Base-by-base conservation (phyloP, 306 rosid genomes). In the Sindora glabra region DNA sequence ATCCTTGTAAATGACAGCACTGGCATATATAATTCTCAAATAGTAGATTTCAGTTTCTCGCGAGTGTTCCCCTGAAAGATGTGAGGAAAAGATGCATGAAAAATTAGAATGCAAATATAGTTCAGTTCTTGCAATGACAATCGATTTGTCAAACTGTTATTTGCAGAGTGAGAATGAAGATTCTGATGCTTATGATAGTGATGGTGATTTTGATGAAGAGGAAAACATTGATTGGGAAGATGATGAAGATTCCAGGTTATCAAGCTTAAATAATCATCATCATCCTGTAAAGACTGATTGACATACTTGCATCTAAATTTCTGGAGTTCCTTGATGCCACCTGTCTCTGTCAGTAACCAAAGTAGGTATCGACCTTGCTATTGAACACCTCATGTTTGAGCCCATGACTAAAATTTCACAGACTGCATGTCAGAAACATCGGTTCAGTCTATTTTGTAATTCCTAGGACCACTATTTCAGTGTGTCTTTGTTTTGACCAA, bases 81-180 rank as follows among this genome's bases (percentile, higher is more conserved):
- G 45, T 42, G 56, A 53, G 21, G 37, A 19, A 48, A 48, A 59
- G 40, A 21, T 32, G 25, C 10, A 52, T 29, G 52, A 50, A 69
- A 66, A 62, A 24, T 51, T 42, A 18, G 16, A 16, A 14, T 21
- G 14, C 21, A 45, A 48, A 15, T 29, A 26, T 47, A 13, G 1
- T 42, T 40, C n/a, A 55, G 23, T 38, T 10, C 3, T 59, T 57
- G 8, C 10, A 16, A 55, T 51, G 24, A 26, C 56, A 45, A 15
- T 36, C n/a, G 64, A 57, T 38, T 64, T 67, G 1, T 52, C 10
- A 23, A 38, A 24, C 23, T 72, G 30, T 56, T 71, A 40, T 67
- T 66, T 78, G 73, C 85, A 86, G 95, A 67, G 74, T 48, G 90
- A 76, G 53, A 77, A 73, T 14, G 89, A 86, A 62, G 79, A 64